A percentile compares a stretch with the other conserved stretches of the same genome.
Conservation (phyloP, 495 filamentous ascomycete species). For the Hypoxylon subgilvum region DNA sequence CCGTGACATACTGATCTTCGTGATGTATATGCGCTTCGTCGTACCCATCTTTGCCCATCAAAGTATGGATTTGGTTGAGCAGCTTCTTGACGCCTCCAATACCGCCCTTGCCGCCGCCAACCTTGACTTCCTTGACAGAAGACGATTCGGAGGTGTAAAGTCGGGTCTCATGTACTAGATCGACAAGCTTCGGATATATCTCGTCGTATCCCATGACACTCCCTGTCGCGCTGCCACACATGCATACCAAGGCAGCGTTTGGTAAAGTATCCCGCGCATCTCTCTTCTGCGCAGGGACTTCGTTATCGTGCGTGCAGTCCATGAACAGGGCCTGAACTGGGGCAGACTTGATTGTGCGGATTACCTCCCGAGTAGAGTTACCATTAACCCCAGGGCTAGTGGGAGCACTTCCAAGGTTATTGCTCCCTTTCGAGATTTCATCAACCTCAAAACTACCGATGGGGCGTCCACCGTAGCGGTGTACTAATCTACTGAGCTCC, state of each 20-base stretch:
- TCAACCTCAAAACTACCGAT: conserved; percentile 97
- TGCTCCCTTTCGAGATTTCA: conserved; percentile 46
- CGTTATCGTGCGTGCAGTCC: conserved; percentile 99
- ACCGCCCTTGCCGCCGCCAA: conserved; percentile 71
- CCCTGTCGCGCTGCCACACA: conserved; percentile 92
- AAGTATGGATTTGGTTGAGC: conserved; percentile 86
- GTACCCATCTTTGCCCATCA: conserved; percentile 93
- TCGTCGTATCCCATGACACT: conserved; percentile 99
- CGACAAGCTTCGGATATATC: conserved; percentile 87
- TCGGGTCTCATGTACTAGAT: conserved; percentile 87
- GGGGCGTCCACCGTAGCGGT: conserved; percentile 90
- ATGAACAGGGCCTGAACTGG: conserved; percentile 95
- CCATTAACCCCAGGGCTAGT: conserved; percentile 35
- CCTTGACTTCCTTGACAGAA: conserved; percentile 57
- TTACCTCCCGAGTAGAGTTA: conserved; percentile 56
- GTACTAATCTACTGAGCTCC: conserved; percentile 88
- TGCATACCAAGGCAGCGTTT: conserved; percentile 91
- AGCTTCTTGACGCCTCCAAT: conserved; percentile 90
- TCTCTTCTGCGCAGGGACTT: conserved; percentile 92
- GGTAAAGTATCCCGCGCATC: conserved; percentile 93
- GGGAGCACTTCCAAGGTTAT: conserved; percentile 31
- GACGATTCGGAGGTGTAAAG: conserved; percentile 78
- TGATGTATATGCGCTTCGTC: conserved; percentile 97
- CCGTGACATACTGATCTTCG: conserved; percentile 92
- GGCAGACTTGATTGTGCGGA: conserved; percentile 75